Percentiles rank a stretch among this genome's conserved stretches.
Evolutionary conservation across 2,329 filamentous ascomycete species (phyloP).

Genomic region (Ceratocystis cacaofunesta): DNA sequence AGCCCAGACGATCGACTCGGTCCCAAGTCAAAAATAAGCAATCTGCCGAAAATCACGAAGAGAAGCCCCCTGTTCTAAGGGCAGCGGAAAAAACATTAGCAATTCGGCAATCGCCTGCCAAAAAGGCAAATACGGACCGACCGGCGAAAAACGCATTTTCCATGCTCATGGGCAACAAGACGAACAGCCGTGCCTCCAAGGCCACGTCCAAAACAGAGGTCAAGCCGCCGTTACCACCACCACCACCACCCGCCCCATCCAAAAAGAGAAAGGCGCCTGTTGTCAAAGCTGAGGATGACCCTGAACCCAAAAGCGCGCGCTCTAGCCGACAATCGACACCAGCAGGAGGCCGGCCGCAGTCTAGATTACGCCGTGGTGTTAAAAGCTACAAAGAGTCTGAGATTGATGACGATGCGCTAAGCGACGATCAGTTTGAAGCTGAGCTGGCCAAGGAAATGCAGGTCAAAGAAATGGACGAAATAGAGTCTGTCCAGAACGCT

Average conservation of each 20-base stretch:
- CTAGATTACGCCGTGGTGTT: slow-evolving; percentile 24
- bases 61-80: background rate
- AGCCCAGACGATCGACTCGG: background rate
- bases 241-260: background rate
- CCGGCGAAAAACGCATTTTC: slow-evolving; percentile 34
- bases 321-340: slow-evolving; percentile 66
- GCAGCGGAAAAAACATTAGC: slow-evolving; percentile 2
- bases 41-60: background rate
- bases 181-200: background rate
- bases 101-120: slow-evolving; percentile 1
- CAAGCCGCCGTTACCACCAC: background rate
- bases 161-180: slow-evolving; percentile 34
- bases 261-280: slow-evolving; percentile 21
- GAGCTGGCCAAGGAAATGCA: slow-evolving; percentile 53
- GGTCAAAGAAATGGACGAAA: slow-evolving; percentile 39
- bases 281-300: slow-evolving; percentile 23
- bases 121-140: slow-evolving; percentile 16
- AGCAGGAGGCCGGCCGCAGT: slow-evolving; percentile 36
- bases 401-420: slow-evolving; percentile 49
- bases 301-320: slow-evolving; percentile 52
- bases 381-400: slow-evolving; percentile 31
- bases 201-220: background rate
- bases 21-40: slow-evolving; percentile 3
- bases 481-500: slow-evolving; percentile 27
- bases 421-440: slow-evolving; percentile 71